phyloP scores from a whole-genome alignment of 2,329 filamentous ascomycete species.

The Trichothecium sympodiale region DNA sequence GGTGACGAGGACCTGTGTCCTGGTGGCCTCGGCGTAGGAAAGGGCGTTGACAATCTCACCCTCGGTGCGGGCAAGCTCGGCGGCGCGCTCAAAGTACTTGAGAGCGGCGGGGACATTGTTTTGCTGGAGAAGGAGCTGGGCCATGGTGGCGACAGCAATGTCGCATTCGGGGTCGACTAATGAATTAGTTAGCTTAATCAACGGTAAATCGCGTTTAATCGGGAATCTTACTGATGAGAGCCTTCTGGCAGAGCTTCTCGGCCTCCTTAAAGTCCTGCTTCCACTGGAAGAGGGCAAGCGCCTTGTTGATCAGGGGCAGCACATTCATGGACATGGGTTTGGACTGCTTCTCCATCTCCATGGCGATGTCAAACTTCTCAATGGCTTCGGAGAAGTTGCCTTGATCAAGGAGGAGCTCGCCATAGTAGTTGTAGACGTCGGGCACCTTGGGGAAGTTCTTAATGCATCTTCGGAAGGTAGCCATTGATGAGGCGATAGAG shows the following conservation, averaged over 20 bases:
- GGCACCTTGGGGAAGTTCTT: conserved; percentile 97
- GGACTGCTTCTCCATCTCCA: conserved; percentile 93
- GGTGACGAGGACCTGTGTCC: conserved; percentile 88
- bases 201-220: conserved; percentile 1
- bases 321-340: conserved; percentile 97
- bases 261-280: conserved; percentile 93
- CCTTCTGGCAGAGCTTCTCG: conserved; percentile 94
- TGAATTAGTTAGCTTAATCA: conserved; percentile 21
- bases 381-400: conserved; percentile 92
- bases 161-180: conserved; percentile 96
- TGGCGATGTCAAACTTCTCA: conserved; percentile 96
- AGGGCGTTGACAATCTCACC: conserved; percentile 93
- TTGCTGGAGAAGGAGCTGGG: conserved; percentile 91
- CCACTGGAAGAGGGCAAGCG: conserved; percentile 93
- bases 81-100: conserved; percentile 93
- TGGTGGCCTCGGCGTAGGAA: conserved; percentile 91
- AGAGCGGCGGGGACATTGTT: conserved; percentile 93
- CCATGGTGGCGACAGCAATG: conserved; percentile 97
- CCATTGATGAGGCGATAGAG: conserved; percentile 94
- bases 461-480: conserved; percentile 91
- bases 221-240: conserved; percentile 77
- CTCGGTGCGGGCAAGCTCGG: conserved; percentile 87
- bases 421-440: conserved; percentile 99
- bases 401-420: conserved; percentile 92
- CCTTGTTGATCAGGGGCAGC: conserved; percentile 95